Percentiles rank a stretch among this genome's conserved stretches.
phyloP scores from a whole-genome alignment of 2,329 filamentous ascomycete genomes.

The Aspergillus fumigatiaffinis region DNA sequence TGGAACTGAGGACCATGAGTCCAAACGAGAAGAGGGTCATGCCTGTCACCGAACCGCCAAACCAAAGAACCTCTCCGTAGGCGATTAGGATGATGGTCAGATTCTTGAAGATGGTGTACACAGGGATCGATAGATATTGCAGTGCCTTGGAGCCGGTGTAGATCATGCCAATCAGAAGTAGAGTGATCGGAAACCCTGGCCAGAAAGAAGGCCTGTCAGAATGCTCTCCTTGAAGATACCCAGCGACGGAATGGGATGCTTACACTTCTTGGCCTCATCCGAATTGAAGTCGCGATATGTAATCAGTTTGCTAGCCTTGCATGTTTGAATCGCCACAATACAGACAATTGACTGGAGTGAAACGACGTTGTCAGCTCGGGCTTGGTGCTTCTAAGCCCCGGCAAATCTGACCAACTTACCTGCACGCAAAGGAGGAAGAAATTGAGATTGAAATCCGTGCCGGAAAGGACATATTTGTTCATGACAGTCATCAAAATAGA shows the following conservation, averaged over 20 bases:
- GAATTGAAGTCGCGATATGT: slow-evolving; percentile 78
- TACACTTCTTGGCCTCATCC: slow-evolving; percentile 91
- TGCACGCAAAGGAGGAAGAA: slow-evolving; percentile 92
- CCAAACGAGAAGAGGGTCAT: slow-evolving; percentile 91
- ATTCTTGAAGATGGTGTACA: slow-evolving; percentile 99
- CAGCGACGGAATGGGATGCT: slow-evolving; percentile 29
- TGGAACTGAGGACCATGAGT: slow-evolving; percentile 90
- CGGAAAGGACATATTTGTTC: slow-evolving; percentile 97
- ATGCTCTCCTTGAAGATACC: not conserved
- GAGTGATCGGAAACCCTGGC: slow-evolving; percentile 89
- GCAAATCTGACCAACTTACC: slow-evolving; percentile 53
- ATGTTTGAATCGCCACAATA: slow-evolving; percentile 74
- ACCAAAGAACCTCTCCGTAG: slow-evolving; percentile 97
- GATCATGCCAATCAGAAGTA: slow-evolving; percentile 97
- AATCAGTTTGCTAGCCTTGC: slow-evolving; percentile 79
- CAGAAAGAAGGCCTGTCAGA: slow-evolving; percentile 3
- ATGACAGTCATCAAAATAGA: slow-evolving; percentile 99
- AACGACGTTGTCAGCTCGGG: not conserved
- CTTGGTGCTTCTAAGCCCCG: not conserved
- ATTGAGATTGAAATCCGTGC: slow-evolving; percentile 87
- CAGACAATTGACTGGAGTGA: slow-evolving; percentile 73
- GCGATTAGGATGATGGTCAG: slow-evolving; percentile 98
- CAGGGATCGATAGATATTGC: slow-evolving; percentile 92
- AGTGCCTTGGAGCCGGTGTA: slow-evolving; percentile 96
- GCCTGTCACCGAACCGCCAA: slow-evolving; percentile 84